Conservation (phyloP, 2,329 filamentous ascomycete genomes). For the Colletotrichum aenigma region DNA sequence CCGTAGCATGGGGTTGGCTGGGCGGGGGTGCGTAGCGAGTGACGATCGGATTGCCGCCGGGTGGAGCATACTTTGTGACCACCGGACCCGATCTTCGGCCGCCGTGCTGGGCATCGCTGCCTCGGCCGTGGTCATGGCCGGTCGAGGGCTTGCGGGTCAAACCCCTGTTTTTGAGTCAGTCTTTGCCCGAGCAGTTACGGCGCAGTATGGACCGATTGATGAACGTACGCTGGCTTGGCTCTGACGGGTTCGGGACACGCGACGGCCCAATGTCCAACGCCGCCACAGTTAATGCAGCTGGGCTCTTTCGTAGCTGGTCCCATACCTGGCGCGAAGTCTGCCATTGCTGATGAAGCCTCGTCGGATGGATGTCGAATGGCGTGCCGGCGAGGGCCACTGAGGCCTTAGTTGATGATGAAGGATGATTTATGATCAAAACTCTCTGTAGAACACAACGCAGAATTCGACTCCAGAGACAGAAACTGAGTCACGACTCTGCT, state of each 20-base stretch:
- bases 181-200: neutral
- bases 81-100: constrained; percentile 11
- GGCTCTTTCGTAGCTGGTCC: constrained; percentile 14
- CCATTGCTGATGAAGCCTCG: neutral
- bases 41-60: constrained; percentile 11
- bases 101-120: neutral
- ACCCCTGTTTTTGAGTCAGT: constrained; percentile 3
- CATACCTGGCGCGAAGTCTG: constrained; percentile 12
- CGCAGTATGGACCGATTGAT: neutral
- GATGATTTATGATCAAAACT: neutral
- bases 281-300: constrained; percentile 20
- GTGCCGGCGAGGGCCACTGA: neutral
- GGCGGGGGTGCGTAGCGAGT: constrained; percentile 21
- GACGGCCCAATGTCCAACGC: constrained; percentile 18
- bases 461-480: neutral
- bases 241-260: constrained; percentile 18
- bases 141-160: constrained; percentile 6
- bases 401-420: neutral
- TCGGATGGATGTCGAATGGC: neutral
- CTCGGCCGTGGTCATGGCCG: neutral
- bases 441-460: neutral
- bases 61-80: constrained; percentile 18
- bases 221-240: constrained; percentile 18
- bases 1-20: constrained; percentile 3
- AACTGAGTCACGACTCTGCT: neutral